These are phyloP conservation scores for Talaromyces funiculosus DNA, from an alignment of 2,329 filamentous ascomycete species.

Conservation along the genomic window DNA sequence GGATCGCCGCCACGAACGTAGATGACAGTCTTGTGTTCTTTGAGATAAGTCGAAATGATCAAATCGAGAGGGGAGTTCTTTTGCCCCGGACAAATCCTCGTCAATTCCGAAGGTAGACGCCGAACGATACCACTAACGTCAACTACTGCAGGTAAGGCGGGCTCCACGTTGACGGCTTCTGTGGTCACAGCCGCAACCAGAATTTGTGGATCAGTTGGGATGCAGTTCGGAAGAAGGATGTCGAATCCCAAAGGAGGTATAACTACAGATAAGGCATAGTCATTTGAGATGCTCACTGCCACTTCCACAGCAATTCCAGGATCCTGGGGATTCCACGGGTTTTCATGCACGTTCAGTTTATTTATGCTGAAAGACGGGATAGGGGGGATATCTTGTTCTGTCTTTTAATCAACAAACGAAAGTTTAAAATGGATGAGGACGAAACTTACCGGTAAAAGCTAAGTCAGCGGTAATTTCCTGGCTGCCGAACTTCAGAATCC, in stretches of 20 bases:
- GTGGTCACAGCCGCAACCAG: constrained; percentile 71
- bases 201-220: constrained; percentile 65
- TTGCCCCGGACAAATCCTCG: constrained; percentile 66
- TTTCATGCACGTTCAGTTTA: constrained; percentile 72
- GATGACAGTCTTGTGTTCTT: constrained; percentile 70
- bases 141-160: constrained; percentile 61
- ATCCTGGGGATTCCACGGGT: constrained; percentile 45
- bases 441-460: constrained; percentile 74
- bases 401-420: constrained; percentile 14
- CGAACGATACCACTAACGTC: constrained; percentile 67
- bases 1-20: constrained; percentile 75
- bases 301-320: constrained; percentile 75
- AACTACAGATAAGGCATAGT: constrained; percentile 69
- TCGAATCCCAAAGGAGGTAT: constrained; percentile 79
- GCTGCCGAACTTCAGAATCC: constrained; percentile 70
- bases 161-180: constrained; percentile 59
- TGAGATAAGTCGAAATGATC: constrained; percentile 73
- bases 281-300: constrained; percentile 64
- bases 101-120: constrained; percentile 68
- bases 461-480: constrained; percentile 70
- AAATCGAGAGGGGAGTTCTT: constrained; percentile 77
- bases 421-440: constrained; percentile 24
- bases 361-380: constrained; percentile 80
- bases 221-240: constrained; percentile 78
- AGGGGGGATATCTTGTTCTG: constrained; percentile 60